Percentiles rank a stretch among this genome's conserved stretches.
Conservation (phyloP, 805 yeast species). For the Saccharomycopsis vini region DNA sequence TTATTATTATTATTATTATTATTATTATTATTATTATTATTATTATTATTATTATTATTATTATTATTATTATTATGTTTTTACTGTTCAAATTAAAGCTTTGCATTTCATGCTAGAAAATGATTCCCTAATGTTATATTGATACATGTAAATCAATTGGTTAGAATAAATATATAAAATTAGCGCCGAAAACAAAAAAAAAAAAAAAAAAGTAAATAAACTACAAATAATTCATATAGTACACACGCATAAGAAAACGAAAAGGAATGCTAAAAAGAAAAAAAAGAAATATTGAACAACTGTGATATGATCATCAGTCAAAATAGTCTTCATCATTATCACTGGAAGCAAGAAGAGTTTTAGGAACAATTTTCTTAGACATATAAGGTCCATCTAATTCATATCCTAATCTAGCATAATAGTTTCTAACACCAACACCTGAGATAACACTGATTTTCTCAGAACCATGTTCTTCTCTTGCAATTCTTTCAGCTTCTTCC, state of each 20-base stretch:
- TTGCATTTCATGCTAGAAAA: too few species aligned
- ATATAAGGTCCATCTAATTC: slow-evolving; percentile 91
- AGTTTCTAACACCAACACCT: slow-evolving; percentile 96
- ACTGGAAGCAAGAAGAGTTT: too few species aligned
- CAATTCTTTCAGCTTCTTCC: slow-evolving; percentile 98
- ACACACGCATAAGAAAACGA: background rate
- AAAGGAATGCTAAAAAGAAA: background rate
- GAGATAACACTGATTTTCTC: slow-evolving; percentile 86
- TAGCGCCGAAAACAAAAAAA: background rate
- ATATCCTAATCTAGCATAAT: slow-evolving; percentile 88
- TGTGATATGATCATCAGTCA: slow-evolving; percentile 1
- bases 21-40: too few species aligned
- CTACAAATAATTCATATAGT: background rate
- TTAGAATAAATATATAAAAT: too few species aligned
- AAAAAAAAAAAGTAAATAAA: background rate
- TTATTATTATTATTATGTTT: too few species aligned
- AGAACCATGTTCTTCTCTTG: slow-evolving; percentile 91
- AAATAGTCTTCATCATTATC: slow-evolving; percentile 1
- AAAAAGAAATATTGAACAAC: background rate
- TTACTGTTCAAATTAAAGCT: too few species aligned
- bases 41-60: too few species aligned
- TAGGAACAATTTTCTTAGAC: slow-evolving; percentile 49
- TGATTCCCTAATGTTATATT: too few species aligned
- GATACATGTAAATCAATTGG: too few species aligned
- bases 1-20: too few species aligned